Percentiles rank a stretch among this genome's conserved stretches.
phyloP scores from a whole-genome alignment of 108 stramenopile species.

The Skeletonema costatum region DNA sequence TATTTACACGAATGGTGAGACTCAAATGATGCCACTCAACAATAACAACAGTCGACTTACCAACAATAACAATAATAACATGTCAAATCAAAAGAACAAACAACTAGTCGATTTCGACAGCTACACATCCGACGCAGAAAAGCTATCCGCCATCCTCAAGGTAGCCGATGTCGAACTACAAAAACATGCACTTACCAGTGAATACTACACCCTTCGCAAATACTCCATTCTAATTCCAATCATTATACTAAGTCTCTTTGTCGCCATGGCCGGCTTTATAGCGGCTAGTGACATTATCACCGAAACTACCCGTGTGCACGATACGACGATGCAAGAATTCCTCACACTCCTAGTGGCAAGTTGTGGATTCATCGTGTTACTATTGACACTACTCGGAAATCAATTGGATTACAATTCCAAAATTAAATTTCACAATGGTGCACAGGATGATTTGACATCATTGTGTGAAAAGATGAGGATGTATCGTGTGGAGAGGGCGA shows the following conservation, averaged over 20 bases:
- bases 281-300: conserved; percentile 15
- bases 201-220: conserved; percentile 31
- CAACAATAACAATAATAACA: not conserved
- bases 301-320: conserved; percentile 12
- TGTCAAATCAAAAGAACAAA: not conserved
- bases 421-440: conserved; percentile 24
- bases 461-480: conserved; percentile 30
- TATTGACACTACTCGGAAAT: conserved; percentile 7
- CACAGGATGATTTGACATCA: conserved; percentile 16
- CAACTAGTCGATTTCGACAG: conserved; percentile 17
- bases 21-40: not conserved
- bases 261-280: conserved; percentile 19
- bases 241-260: conserved; percentile 5
- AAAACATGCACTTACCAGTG: conserved; percentile 21
- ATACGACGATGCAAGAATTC: conserved; percentile 17
- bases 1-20: not conserved
- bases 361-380: conserved; percentile 20
- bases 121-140: conserved; percentile 29
- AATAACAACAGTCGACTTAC: not conserved
- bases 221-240: conserved; percentile 20
- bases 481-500: conserved; percentile 31
- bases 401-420: conserved; percentile 26
- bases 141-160: conserved; percentile 25
- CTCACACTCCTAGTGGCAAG: conserved; percentile 14
- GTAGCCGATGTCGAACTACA: conserved; percentile 25